Evolutionary conservation across 2,329 filamentous ascomycete genomes (phyloP), one percentile per base, ranked within the genome.

Genomic region (Aspergillus ustus): DNA sequence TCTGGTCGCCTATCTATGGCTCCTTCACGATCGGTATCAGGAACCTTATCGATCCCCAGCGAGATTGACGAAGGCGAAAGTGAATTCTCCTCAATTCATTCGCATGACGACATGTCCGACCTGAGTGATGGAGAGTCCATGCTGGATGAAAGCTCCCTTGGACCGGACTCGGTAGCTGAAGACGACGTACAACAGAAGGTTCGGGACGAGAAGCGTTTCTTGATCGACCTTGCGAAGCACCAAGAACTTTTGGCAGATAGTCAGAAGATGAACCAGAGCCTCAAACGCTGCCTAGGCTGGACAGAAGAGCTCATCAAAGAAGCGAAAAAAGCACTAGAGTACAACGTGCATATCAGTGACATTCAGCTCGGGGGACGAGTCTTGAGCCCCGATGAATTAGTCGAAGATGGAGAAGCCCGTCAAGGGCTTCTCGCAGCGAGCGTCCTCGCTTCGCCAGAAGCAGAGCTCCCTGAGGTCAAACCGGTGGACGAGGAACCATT

Each of bases 191-290:
- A 79, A 28, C 82, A 91, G 63, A 84, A 88, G n/a, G 84, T 87
- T 52, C 85, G 86, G 57, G 94, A 98, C 66, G 92, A 97, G 73
- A 89, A 89, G 67, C 87, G 92, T 31, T 82, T 98, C n/a, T 87
- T 90, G 68, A 83, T 93, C 4, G 95, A 99, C 75, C 83, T 99
- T 0, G 85, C 89, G 3, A 94, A 93, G 73, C 95, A 99, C 74
- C 91, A 93, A 67, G 90, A 97, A 71, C 82, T 98, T 1, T 85
- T 99, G 8, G 82, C 93, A 44, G 93, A 97, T 74, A 95, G 91
- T 67, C 93, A 97, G 72, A 96, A 93, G 80, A 93, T 98, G 83
- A 98, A 97, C 73, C 91, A 96, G 75, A 96, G 91, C 74, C 85
- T 99, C 50, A 96, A 92, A 75, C 86, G 92, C 52, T 99, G 95